Conservation (phyloP, 2,329 filamentous ascomycete species). For the Botrytis sinoallii region DNA sequence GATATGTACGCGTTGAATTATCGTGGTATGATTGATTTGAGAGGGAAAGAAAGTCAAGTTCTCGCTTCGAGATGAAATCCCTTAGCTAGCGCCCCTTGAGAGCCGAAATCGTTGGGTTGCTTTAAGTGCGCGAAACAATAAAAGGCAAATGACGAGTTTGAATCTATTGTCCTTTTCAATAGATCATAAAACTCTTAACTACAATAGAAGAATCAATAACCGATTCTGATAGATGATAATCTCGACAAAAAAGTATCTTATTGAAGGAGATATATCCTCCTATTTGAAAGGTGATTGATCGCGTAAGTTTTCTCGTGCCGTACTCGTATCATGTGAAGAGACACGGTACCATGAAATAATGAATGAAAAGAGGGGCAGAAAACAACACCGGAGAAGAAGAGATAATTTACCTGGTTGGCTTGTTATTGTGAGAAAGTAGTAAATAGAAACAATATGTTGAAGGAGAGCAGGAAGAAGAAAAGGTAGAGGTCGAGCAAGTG, state of each 20-base stretch:
- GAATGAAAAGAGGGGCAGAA: not conserved
- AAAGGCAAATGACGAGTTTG: conserved; percentile 1
- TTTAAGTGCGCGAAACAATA: conserved; percentile 1
- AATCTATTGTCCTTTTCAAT: not conserved
- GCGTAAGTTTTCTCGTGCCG: conserved; percentile 16
- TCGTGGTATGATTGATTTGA: conserved; percentile 19
- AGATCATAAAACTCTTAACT: not conserved
- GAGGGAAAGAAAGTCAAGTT: conserved; percentile 22
- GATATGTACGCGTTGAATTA: conserved; percentile 25
- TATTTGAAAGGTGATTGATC: conserved; percentile 7
- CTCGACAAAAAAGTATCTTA: not conserved
- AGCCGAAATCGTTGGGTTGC: conserved; percentile 3
- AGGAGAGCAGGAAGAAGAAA: not conserved
- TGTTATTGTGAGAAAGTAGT: not conserved
- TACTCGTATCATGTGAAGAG: conserved; percentile 13
- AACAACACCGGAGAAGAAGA: not conserved
- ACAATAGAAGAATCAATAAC: not conserved
- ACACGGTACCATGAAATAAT: not conserved
- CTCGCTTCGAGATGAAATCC: conserved; percentile 22
- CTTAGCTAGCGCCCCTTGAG: conserved; percentile 20
- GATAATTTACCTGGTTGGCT: not conserved
- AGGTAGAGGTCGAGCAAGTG: not conserved
- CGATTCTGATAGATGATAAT: not conserved
- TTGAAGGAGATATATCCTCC: conserved; percentile 3
- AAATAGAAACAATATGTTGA: not conserved